phyloP scores from a whole-genome alignment of 2,329 filamentous ascomycete genomes.

The Thielaviopsis cerberus region DNA sequence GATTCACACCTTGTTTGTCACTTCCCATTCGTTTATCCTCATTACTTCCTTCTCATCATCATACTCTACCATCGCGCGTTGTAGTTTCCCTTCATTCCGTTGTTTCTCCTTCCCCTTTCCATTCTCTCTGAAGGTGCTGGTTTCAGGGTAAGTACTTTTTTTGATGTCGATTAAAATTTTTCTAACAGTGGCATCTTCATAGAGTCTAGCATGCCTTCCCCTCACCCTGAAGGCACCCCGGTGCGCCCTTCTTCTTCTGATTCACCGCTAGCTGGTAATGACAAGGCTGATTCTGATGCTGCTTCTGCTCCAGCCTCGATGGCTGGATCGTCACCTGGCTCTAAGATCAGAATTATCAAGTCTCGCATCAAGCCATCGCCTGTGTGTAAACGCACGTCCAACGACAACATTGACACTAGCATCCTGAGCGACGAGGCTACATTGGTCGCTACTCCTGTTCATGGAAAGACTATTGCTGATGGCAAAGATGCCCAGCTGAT shows the following conservation, averaged over 20 bases:
- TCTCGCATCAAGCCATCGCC: not conserved
- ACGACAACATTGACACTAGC: not conserved
- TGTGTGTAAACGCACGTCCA: not conserved
- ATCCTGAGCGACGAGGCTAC: constrained; percentile 6
- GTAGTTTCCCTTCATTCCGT: not conserved
- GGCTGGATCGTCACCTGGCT: not conserved
- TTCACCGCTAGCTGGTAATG: too few relatives aligned
- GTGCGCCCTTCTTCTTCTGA: not conserved
- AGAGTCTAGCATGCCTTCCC: not conserved
- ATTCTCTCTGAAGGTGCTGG: too few relatives aligned
- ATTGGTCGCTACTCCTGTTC: not conserved
- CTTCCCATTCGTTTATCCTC: not conserved
- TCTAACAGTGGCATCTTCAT: not conserved
- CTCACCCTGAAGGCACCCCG: not conserved
- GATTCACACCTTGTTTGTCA: not conserved
- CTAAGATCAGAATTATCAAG: not conserved
- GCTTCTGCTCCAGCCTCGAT: not conserved
- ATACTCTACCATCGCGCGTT: not conserved
- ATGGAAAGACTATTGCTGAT: not conserved
- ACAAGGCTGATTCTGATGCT: not conserved
- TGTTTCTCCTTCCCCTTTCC: not conserved
- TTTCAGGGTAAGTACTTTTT: not conserved
- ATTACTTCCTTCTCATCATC: not conserved
- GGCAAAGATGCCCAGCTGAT: not conserved
- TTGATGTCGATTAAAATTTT: not conserved